Conservation (phyloP, 208 protist species). For the Trypanosoma avium region DNA sequence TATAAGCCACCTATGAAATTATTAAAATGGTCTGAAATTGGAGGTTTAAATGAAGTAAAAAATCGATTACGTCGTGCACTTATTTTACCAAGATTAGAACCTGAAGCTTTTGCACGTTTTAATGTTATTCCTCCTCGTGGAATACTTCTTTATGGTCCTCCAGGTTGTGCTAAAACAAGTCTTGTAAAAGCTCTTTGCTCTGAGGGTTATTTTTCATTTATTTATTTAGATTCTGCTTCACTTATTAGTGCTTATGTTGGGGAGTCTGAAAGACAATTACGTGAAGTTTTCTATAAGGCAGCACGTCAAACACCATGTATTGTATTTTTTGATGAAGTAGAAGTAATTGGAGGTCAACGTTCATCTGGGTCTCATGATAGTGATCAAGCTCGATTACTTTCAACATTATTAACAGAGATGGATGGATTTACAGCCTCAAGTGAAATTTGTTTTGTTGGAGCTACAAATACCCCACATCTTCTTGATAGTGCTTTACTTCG, state of each 20-base stretch:
- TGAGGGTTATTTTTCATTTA: conserved; percentile 70
- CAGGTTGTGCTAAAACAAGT: conserved; percentile 95
- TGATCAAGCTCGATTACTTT: conserved; percentile 89
- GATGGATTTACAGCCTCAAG: conserved; percentile 92
- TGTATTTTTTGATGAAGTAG: conserved; percentile 96
- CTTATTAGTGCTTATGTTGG: conserved; percentile 94
- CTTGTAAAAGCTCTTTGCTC: conserved; percentile 87
- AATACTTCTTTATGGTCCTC: conserved; percentile 95
- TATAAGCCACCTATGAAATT: conserved; percentile 41
- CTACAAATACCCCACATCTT: conserved; percentile 91
- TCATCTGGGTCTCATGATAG: conserved; percentile 22
- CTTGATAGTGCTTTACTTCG: conserved; percentile 87
- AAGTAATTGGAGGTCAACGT: conserved; percentile 84
- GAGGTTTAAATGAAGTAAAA: conserved; percentile 98
- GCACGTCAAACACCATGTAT: conserved; percentile 85
- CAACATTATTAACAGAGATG: conserved; percentile 97
- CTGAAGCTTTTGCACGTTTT: conserved; percentile 98
- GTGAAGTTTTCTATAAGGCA: conserved; percentile 84
- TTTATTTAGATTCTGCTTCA: conserved; percentile 85
- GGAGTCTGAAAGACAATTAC: conserved; percentile 89
- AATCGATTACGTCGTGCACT: conserved; percentile 98
- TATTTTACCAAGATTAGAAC: conserved; percentile 98
- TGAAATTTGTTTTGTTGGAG: conserved; percentile 89
- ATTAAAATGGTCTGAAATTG: conserved; percentile 98
- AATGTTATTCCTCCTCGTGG: conserved; percentile 94